phyloP scores from a whole-genome alignment of 169 alveolate genomes.

The Plasmodium sp. region DNA sequence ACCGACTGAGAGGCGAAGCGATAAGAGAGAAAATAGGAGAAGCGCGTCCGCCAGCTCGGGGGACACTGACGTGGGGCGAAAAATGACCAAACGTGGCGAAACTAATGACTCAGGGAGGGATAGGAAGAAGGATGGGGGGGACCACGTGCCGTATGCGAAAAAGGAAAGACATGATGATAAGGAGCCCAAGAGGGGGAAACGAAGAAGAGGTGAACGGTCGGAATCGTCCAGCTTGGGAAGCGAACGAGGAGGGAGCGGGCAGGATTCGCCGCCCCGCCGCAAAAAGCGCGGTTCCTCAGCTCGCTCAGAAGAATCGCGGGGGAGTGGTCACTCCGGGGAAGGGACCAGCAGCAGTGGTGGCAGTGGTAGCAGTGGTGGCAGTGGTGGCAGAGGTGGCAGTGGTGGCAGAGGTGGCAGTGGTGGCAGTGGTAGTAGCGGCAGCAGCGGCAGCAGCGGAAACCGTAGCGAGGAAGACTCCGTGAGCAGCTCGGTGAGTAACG shows the following conservation, averaged over 20 bases:
- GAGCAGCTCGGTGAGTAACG: not conserved
- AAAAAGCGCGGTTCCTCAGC: not conserved
- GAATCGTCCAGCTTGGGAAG: not conserved
- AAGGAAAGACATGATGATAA: not conserved
- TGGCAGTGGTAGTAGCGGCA: not conserved
- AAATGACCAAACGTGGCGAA: not conserved
- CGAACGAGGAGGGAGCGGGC: not conserved
- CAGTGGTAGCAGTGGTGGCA: not conserved
- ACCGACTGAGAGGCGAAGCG: not conserved
- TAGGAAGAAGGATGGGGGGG: not conserved
- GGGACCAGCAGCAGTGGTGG: not conserved
- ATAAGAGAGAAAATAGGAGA: slow-evolving; percentile 2
- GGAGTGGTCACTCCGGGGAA: not conserved
- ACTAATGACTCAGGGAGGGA: not conserved
- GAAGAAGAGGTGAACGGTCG: not conserved
- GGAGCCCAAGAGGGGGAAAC: not conserved
- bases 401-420: not conserved
- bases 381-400: too few relatives aligned
- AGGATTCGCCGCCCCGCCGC: not conserved
- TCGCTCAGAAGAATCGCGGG: not conserved
- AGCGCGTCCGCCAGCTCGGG: not conserved
- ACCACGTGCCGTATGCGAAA: not conserved
- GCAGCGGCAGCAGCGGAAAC: not conserved
- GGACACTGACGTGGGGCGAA: not conserved
- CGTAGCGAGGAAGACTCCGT: not conserved